Evolutionary conservation across 805 yeast species (phyloP).

Genomic region (Nakazawaea wickerhamii): DNA sequence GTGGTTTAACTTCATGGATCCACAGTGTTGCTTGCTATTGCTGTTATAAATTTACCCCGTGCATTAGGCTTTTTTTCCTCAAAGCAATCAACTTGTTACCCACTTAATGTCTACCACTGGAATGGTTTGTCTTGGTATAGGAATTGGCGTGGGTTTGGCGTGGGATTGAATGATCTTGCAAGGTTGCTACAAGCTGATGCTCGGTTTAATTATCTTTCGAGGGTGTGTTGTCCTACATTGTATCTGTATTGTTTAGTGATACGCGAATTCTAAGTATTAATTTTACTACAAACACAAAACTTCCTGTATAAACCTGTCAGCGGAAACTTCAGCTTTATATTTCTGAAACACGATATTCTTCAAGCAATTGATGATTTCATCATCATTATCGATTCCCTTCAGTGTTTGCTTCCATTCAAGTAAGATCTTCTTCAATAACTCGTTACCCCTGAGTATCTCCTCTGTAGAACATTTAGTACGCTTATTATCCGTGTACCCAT

Average conservation of each 20-base stretch:
- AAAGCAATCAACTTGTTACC: not conserved
- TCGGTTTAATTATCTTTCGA: no score
- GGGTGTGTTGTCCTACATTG: not conserved
- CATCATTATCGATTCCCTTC: constrained; percentile 24
- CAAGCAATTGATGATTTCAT: constrained; percentile 13
- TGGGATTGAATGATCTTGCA: not conserved
- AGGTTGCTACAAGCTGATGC: no score
- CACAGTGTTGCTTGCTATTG: no score
- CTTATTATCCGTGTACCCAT: constrained; percentile 38
- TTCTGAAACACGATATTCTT: constrained; percentile 18
- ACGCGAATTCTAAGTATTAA: no score
- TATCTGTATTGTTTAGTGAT: no score
- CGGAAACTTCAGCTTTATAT: constrained; percentile 21
- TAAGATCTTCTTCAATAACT: constrained; percentile 41
- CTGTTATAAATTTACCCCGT: no score
- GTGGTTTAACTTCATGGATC: not conserved
- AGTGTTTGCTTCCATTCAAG: constrained; percentile 49
- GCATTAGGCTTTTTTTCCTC: no score
- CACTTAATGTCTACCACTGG: no score
- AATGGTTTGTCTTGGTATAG: no score
- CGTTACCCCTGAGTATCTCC: constrained; percentile 53
- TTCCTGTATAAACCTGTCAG: constrained; percentile 42
- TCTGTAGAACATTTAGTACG: constrained; percentile 44
- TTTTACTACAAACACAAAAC: constrained; percentile 31
- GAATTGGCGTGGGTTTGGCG: no score